Base-by-base conservation (phyloP, 192 early-diverging fungal species). In the Coemansia reversa region DNA sequence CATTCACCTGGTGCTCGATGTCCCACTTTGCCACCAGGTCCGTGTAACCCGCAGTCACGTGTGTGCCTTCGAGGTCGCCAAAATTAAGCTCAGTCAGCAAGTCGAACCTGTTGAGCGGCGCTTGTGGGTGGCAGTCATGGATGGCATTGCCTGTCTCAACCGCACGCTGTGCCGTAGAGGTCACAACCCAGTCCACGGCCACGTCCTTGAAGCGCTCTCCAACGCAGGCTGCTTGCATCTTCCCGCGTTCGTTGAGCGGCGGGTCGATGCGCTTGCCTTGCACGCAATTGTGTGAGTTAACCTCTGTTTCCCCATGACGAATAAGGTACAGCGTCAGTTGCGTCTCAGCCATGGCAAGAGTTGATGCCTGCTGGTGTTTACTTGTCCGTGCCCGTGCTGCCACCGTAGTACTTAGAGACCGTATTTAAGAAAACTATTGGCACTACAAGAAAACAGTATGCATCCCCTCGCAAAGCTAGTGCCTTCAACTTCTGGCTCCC, bases 291-390 rank as follows among this genome's bases (percentile, higher is more conserved):
- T 24, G 62, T 22, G 51, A 54, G 59, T 81, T 81, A 59, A 81
- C 72, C 42, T 67, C 78, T 18, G 78, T 81, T 58, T 81, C 78
- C 63, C 76, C 76, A 48, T 79, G 76, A 9, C 76, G 70, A 32
- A 73, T 67, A n/a, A 79, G 53, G 54, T 79, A 79, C 50, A 79
- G 61, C 27, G 71, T 79, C 14, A 48, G 33, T 11, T 32, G 60
- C 7, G 64, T 60, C 29, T 35, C 33, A 11, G 19, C 55, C 9
- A 25, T 19, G 27, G 32, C 23, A 47, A 47, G 5, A 5, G 29
- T 11, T 57, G 42, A 24, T 51, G 25, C 48, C 42, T 53, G 23
- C 55, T 63, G 52, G 52, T 47, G 45, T 20, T 20, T 45, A 20
- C 20, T 35, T 35, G 33, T 35, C 33, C 7, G 33, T 7, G 33